Evolutionary conservation across 1,139 yeast species (phyloP).

Genomic region (Hanseniaspora sp.): DNA sequence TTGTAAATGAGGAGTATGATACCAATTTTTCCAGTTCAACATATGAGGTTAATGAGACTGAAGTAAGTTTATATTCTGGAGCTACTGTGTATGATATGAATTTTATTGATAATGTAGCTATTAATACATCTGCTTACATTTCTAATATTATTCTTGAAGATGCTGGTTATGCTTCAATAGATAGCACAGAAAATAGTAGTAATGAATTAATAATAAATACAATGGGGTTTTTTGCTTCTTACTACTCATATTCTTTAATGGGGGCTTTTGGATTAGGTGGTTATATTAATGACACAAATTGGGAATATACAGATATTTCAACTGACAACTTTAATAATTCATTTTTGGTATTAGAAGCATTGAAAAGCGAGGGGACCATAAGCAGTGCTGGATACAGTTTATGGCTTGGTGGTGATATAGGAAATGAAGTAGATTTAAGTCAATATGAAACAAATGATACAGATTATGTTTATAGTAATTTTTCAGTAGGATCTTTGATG

Average conservation of each 20-base stretch:
- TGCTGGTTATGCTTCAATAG: neutral
- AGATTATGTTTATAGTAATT: conserved; percentile 19
- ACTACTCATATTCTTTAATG: conserved; percentile 34
- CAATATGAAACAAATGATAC: neutral
- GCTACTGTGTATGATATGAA: conserved; percentile 16
- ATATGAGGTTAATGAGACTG: conserved; percentile 12
- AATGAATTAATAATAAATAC: conserved; percentile 6
- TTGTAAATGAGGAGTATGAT: conserved; percentile 26
- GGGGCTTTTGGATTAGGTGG: conserved; percentile 56
- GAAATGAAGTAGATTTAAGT: neutral
- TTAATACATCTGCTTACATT: conserved; percentile 23
- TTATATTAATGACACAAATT: conserved; percentile 17
- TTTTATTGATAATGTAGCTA: conserved; percentile 21
- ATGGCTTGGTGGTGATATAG: conserved; percentile 33
- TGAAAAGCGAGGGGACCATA: conserved; percentile 33
- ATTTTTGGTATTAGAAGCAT: conserved; percentile 35
- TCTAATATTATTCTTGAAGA: conserved; percentile 22
- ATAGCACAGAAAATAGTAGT: neutral
- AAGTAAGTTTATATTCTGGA: neutral
- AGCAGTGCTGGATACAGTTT: conserved; percentile 46
- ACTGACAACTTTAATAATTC: conserved; percentile 26
- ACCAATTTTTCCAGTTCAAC: conserved; percentile 22
- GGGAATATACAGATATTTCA: conserved; percentile 18
- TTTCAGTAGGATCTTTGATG: conserved; percentile 35
- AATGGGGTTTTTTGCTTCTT: conserved; percentile 30